phyloP scores from a whole-genome alignment of 805 yeast species.

The Barnettozyma californica region DNA sequence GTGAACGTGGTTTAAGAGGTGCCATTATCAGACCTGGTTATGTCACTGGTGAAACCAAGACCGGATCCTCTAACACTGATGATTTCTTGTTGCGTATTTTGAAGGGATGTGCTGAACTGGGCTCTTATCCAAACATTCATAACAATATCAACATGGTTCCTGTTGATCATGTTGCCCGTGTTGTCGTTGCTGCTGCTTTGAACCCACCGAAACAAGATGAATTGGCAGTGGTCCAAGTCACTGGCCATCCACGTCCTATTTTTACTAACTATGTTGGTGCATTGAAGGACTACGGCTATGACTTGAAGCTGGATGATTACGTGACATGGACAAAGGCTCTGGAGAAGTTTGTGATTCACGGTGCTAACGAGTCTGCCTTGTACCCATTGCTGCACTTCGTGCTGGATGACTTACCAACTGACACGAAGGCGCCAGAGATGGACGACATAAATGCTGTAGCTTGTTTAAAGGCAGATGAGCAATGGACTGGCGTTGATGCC shows the following conservation, averaged over 20 bases:
- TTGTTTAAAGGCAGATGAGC: constrained; percentile 57
- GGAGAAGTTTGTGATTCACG: constrained; percentile 73
- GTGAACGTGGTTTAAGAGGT: constrained; percentile 81
- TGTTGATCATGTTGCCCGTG: constrained; percentile 95
- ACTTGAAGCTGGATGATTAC: constrained; percentile 57
- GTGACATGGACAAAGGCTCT: constrained; percentile 72
- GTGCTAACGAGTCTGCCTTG: constrained; percentile 74
- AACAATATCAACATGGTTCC: constrained; percentile 96
- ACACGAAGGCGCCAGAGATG: constrained; percentile 91
- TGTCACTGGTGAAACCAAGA: constrained; percentile 76
- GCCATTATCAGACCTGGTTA: constrained; percentile 94
- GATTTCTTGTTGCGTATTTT: constrained; percentile 92
- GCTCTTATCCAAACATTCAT: constrained; percentile 75
- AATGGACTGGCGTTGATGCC: constrained; percentile 60
- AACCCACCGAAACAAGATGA: constrained; percentile 55
- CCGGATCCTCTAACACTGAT: constrained; percentile 93
- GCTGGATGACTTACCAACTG: constrained; percentile 83
- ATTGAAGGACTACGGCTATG: constrained; percentile 68
- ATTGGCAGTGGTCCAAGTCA: constrained; percentile 85
- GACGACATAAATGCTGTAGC: constrained; percentile 79
- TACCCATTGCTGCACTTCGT: constrained; percentile 94
- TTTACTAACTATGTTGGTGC: constrained; percentile 71
- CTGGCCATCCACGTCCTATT: constrained; percentile 89
- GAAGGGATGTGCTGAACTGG: constrained; percentile 90
- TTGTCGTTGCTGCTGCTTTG: constrained; percentile 77